Percentiles rank a stretch among this genome's conserved stretches.
These are phyloP conservation scores for Kregervanrija delftensis DNA, from an alignment of 805 yeast species.

Conservation along the genomic window DNA sequence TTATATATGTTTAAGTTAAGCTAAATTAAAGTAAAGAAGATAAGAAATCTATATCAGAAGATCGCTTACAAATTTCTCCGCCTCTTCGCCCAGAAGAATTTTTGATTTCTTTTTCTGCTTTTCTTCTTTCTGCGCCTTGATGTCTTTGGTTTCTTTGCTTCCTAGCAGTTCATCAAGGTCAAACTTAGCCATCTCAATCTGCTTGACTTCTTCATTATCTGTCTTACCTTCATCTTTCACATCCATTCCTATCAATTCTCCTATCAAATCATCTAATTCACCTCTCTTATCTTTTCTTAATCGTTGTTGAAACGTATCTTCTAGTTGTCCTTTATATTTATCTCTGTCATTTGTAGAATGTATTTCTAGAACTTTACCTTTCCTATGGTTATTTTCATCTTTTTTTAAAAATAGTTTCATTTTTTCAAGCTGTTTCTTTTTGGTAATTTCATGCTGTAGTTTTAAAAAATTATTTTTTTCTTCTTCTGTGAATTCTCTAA, in stretches of 20 bases:
- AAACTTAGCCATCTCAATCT: neutral
- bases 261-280: slow-evolving; percentile 11
- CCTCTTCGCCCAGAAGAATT: no score
- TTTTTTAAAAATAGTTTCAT: slow-evolving; percentile 3
- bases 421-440: slow-evolving; percentile 10
- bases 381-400: neutral
- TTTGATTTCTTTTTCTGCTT: no score
- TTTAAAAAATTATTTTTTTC: slow-evolving; percentile 10
- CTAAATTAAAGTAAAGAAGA: no score
- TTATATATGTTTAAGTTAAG: no score
- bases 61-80: no score
- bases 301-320: slow-evolving; percentile 2
- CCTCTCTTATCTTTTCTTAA: neutral
- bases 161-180: slow-evolving; percentile 7
- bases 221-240: neutral
- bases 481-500: slow-evolving; percentile 11
- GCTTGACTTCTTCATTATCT: neutral
- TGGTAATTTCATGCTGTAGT: slow-evolving; percentile 11
- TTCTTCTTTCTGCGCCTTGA: neutral
- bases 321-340: slow-evolving; percentile 9
- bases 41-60: no score
- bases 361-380: slow-evolving; percentile 9
- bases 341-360: slow-evolving; percentile 9
- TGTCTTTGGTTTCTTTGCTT: neutral
- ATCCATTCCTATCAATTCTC: slow-evolving; percentile 8